Evolutionary conservation across 228 moss, liverwort and hornwort species (phyloP), one percentile per base, ranked within the genome.

Genomic region (Sphagnum magellanicum): DNA sequence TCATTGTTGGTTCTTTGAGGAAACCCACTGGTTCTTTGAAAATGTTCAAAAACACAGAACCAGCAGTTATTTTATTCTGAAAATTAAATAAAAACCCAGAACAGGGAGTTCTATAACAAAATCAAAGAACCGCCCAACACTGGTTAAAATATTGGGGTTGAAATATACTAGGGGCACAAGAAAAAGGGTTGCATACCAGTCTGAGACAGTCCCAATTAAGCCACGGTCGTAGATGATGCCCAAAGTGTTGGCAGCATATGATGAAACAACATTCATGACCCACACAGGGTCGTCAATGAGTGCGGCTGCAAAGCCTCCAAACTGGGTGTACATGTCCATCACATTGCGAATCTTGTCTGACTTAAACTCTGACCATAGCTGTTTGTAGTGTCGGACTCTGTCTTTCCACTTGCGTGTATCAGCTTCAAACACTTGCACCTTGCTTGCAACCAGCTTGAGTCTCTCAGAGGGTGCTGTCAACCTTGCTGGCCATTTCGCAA

Each of bases 211-310:
- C 60, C 93, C 93, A 73, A 93, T 93, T 80, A 93, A 79, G 68
- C 93, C 93, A 47, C 93, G 87, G 73, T 93, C 93, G 10, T 81
- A 93, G 5, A 93, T 74, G 7, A 89, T 60, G 49, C 91, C 91
- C 4, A 93, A 87, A 0, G 93, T 81, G 61, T 93, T 93, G 10
- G 84, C 80, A 52, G 93, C 79, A 67, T 83, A 91, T 10, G 93
- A 93, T 50, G 93, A 93, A 7, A 93, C 91, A 46, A 93, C 93
- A 61, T 93, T 93, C 93, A 93, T 93, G 48, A 91, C 91, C 93
- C 93, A 93, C 3, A 93, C 83, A 64, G 91, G 88, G 48, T 89
- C 80, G 5, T 87, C 71, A 46, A 73, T 74, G 10, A 91, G 73
- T 62, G 91, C 89, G 46, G 85, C 77, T 11, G 81, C 93, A 61